phyloP scores from a whole-genome alignment of 2,329 filamentous ascomycete species.

The Apiospora marii region DNA sequence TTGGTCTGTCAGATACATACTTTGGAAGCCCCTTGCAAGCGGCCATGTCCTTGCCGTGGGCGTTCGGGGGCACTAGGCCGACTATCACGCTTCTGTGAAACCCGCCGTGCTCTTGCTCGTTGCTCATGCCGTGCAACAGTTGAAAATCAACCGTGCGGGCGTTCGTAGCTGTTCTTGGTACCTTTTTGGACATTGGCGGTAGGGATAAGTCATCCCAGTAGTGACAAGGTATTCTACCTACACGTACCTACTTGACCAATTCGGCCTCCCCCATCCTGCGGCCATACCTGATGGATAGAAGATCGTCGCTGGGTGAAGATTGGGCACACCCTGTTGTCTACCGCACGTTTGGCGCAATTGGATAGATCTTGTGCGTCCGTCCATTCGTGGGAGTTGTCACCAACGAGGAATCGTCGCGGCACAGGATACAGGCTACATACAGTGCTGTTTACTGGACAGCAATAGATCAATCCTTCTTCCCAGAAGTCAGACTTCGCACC shows the following conservation, averaged over 20 bases:
- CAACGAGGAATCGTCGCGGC: too few species aligned
- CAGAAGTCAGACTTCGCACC: not conserved
- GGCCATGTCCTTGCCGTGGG: not conserved
- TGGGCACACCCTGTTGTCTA: not conserved
- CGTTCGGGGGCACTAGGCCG: slow-evolving; percentile 5
- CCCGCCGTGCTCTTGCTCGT: not conserved
- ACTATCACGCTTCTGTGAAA: slow-evolving; percentile 17
- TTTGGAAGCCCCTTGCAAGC: not conserved
- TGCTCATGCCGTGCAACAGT: slow-evolving; percentile 11
- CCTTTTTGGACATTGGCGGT: not conserved
- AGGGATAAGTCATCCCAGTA: not conserved
- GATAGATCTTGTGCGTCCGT: not conserved
- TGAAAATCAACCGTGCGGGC: slow-evolving; percentile 1
- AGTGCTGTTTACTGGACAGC: not conserved
- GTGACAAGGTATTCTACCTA: too few species aligned
- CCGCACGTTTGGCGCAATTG: not conserved
- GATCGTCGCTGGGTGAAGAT: not conserved
- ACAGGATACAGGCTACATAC: not conserved
- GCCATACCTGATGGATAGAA: slow-evolving; percentile 1
- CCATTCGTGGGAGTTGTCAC: not conserved
- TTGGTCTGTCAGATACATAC: slow-evolving; percentile 9
- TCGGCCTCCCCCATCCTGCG: slow-evolving; percentile 1
- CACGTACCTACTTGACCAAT: not conserved
- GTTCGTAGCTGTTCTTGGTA: not conserved
- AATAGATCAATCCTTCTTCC: not conserved